Evolutionary conservation across 768 basidiomycete species (phyloP), one percentile per base, ranked within the genome.

Genomic region (Kwoniella sp.): DNA sequence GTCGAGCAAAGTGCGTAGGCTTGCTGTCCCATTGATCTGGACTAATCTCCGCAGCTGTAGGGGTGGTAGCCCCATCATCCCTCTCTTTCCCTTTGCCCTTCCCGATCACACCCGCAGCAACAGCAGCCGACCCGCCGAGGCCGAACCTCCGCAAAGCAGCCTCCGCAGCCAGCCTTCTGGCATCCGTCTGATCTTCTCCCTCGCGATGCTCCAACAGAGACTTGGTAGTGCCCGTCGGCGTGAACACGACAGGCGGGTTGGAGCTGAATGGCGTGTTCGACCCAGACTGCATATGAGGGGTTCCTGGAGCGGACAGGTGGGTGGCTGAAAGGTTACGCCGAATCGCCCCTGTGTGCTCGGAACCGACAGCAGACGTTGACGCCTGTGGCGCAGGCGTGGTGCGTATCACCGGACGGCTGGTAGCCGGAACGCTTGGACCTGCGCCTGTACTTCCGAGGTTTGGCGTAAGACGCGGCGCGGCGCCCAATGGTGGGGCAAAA

Each of bases 61-160:
- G 49, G 25, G 26, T 19, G 12, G 41, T 39, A 15, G 43, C 55
- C 33, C 47, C 27, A 9, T 56, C 28, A 5, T 46, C 50, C 28
- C 61, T 57, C 6, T 41, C 64, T 31, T 61, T 60, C 5, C 46
- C 63, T 42, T 56, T 52, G 11, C 43, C 51, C 15, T 36, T 56
- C 10, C 14, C 37, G 17, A 17, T 27, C 17, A 26, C 31, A 22
- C 2, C 47, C 34, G 36, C 17, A 36, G 23, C 11, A 5, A 9
- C 7, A n/a, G 20, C 36, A 6, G 47, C 8, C 12, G 9, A 7
- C 43, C 43, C 2, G 2, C 34, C 15, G 36, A 26, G 3, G 10
- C 50, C 52, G 33, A 33, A 69, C 51, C 86, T 79, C 53, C 80
- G 79, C 53, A 86, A 59, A 3, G 86, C 85, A 11, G 88, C 87